phyloP scores from a whole-genome alignment of 176 grass and related monocot genomes.

The barley (Hordeum vulgare) region MorexV3_pseudomolecules_assembly NC_058522.1:106892797-106893296 shows the following conservation, averaged over 20 bases:
- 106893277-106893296: not conserved
- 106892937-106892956: not conserved
- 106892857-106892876: not conserved
- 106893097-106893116: too few relatives aligned
- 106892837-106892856: not conserved
- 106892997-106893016: not conserved
- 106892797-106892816: too few relatives aligned
- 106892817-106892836: not conserved
- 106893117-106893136: too few relatives aligned
- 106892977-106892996: not conserved
- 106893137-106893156: conserved; percentile 24
- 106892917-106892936: not conserved
- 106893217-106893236: not conserved
- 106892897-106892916: not conserved
- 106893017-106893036: not conserved
- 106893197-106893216: not conserved
- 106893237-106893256: conserved; percentile 6
- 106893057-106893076: too few relatives aligned
- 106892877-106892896: not conserved
- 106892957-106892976: not conserved
- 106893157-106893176: not conserved
- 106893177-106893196: conserved; percentile 11
- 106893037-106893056: too few relatives aligned
- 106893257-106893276: not conserved
- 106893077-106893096: too few relatives aligned